Evolutionary conservation across 202 grass and related monocot genomes (phyloP).

Genomic region (Dendrocalamus latiflorus): DNA sequence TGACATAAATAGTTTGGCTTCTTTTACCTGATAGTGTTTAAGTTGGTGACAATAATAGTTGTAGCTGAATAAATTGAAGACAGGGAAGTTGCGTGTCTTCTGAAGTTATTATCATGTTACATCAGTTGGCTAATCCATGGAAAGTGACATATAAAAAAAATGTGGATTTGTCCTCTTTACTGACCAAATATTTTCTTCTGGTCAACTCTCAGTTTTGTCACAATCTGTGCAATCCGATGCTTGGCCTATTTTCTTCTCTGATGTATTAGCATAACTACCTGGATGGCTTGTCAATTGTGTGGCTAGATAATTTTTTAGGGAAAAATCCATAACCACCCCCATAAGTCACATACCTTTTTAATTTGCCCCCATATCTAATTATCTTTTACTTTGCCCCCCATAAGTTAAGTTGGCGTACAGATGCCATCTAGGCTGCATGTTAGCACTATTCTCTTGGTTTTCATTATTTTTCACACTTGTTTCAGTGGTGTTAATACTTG

Average conservation of each 20-base stretch:
- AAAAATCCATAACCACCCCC: too few species aligned
- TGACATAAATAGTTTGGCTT: not conserved
- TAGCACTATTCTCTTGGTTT: too few species aligned
- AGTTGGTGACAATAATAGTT: not conserved
- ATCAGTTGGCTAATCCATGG: slow-evolving; percentile 15
- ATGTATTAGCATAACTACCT: not conserved
- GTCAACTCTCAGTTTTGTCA: not conserved
- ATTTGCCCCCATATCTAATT: too few species aligned
- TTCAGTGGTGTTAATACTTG: too few species aligned
- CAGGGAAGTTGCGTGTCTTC: not conserved
- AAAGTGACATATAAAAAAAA: not conserved
- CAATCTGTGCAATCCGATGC: not conserved
- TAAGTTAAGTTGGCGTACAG: too few species aligned
- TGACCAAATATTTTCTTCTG: slow-evolving; percentile 6
- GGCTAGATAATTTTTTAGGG: not conserved
- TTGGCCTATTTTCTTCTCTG: slow-evolving; percentile 6
- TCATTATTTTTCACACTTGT: too few species aligned
- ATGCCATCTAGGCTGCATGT: too few species aligned
- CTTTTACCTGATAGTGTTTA: not conserved
- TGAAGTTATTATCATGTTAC: slow-evolving; percentile 2
- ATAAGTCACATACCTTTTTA: too few species aligned
- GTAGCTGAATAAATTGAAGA: not conserved
- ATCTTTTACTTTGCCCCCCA: too few species aligned
- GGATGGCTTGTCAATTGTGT: not conserved
- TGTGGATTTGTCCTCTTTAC: not conserved